Evolutionary conservation across 1,284 basidiomycete species (phyloP), one percentile per base, ranked within the genome.

Genomic region (Puccinia hordei): DNA sequence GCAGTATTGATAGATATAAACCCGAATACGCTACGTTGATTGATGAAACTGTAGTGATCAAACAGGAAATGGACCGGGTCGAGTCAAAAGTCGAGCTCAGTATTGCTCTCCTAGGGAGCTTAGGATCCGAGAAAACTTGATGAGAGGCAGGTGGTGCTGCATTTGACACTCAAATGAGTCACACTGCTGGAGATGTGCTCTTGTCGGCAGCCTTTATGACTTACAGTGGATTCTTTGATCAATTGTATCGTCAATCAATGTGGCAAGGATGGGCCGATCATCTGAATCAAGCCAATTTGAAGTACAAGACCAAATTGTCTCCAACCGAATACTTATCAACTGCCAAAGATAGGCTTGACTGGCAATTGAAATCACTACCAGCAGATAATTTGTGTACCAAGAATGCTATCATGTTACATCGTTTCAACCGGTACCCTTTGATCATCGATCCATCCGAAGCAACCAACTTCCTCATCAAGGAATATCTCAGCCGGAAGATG

Each of bases 361-460:
- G 96, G 97, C 94, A 96, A 86, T 92, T 94, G 24, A 95, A 95
- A 84, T 92, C 93, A 0, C 88, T 99, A 17, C 97, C 97, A 0
- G 91, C 94, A 10, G 96, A 99, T 86, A 95, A 93, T 82, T 89
- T 99, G 49, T 98, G 95, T 84, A 94, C 93, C 0, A 97, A 99
- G 87, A 99, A 99, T 85, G 97, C 97, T 13, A 96, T 99, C 87
- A 99, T 86, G 82, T 90, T 99, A 85, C 95, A 97, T 85, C 91
- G 94, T 66, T 98, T 96, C 90, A 95, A 95, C 85, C 93, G 97
- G 22, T 99, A 98, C 86, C 98, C 97, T 2, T 90, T 99, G 76
- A 94, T 99, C 83, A 95, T 99, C 84, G 97, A 99, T 85, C 97
- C 97, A 0, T 98, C 96, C 0, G 97, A 99, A 86, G 96, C 97